Percentiles rank a stretch among this genome's conserved stretches.
phyloP scores from a whole-genome alignment of 352 stramenopile genomes.

The Phytophthora constricta region DNA sequence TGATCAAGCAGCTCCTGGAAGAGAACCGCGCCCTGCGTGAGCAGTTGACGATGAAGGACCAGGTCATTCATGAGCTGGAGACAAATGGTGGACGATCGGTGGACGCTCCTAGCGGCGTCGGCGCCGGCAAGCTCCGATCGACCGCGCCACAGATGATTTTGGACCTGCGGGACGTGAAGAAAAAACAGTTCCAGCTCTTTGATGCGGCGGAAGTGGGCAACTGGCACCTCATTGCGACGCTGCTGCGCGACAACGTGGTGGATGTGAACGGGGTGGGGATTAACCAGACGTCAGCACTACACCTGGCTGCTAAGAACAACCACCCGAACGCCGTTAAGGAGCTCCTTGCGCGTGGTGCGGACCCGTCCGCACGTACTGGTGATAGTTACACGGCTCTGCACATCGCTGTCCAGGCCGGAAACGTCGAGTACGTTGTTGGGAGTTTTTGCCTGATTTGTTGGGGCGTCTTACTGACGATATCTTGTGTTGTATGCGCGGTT shows the following conservation, averaged over 20 bases:
- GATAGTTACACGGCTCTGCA: slow-evolving; percentile 87
- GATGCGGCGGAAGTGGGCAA: slow-evolving; percentile 87
- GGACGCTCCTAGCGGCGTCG: slow-evolving; percentile 24
- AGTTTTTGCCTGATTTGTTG: not conserved
- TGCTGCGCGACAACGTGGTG: slow-evolving; percentile 84
- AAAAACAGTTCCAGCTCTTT: slow-evolving; percentile 91
- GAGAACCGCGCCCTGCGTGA: slow-evolving; percentile 82
- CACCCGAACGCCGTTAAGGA: slow-evolving; percentile 81
- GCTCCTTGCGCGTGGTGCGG: slow-evolving; percentile 69
- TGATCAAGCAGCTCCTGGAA: slow-evolving; percentile 88
- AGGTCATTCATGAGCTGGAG: slow-evolving; percentile 86
- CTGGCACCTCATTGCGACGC: slow-evolving; percentile 79
- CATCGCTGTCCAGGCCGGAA: slow-evolving; percentile 72
- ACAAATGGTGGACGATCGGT: slow-evolving; percentile 61
- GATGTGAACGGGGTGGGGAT: slow-evolving; percentile 89
- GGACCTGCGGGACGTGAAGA: slow-evolving; percentile 85
- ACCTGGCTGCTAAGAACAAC: slow-evolving; percentile 79
- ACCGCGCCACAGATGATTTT: slow-evolving; percentile 83
- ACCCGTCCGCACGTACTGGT: slow-evolving; percentile 69
- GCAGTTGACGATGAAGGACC: slow-evolving; percentile 81
- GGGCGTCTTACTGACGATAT: slow-evolving; percentile 20
- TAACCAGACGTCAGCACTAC: slow-evolving; percentile 85
- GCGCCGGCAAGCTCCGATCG: slow-evolving; percentile 51
- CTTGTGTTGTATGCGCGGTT: slow-evolving; percentile 1
- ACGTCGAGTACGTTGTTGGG: slow-evolving; percentile 54